Evolutionary conservation across 441 rosid genomes (phyloP).

Genomic region (Adansonia grandidieri): DNA sequence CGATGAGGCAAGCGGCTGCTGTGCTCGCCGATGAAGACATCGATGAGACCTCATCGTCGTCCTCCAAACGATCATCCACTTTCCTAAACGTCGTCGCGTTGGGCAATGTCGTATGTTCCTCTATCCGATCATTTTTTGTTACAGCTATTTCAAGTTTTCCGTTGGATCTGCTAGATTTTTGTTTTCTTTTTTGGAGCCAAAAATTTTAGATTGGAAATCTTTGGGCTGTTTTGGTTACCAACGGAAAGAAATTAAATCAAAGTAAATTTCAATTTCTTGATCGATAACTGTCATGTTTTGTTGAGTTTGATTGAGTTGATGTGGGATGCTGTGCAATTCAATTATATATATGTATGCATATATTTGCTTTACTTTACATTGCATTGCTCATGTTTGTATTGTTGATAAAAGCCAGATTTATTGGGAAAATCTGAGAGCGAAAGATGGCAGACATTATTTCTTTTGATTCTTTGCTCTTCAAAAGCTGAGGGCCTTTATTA

Average conservation of each 20-base stretch:
- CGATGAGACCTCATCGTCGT: slow-evolving; percentile 64
- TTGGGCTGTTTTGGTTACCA: not conserved
- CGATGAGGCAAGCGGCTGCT: slow-evolving; percentile 80
- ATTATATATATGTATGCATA: not conserved
- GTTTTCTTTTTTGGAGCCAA: not conserved
- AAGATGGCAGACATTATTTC: not conserved
- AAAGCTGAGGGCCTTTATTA: not conserved
- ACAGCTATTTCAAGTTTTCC: not conserved
- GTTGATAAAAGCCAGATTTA: not conserved
- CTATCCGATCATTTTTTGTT: not conserved
- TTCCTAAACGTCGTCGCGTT: slow-evolving; percentile 81
- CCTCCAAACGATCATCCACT: slow-evolving; percentile 64
- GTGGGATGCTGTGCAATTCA: not conserved
- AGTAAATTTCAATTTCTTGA: not conserved
- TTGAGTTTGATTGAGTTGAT: not conserved
- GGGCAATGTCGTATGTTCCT: slow-evolving; percentile 81
- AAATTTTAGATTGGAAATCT: not conserved
- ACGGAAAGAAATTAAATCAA: not conserved
- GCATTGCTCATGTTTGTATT: not conserved
- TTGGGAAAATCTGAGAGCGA: not conserved
- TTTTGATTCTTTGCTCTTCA: slow-evolving; percentile 4
- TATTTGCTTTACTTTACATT: not conserved
- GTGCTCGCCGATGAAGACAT: slow-evolving; percentile 88
- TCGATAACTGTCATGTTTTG: not conserved
- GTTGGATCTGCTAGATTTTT: slow-evolving; percentile 40